Base-by-base conservation (phyloP, 2,329 filamentous ascomycete species). In the Byssochlamys sp. region DNA sequence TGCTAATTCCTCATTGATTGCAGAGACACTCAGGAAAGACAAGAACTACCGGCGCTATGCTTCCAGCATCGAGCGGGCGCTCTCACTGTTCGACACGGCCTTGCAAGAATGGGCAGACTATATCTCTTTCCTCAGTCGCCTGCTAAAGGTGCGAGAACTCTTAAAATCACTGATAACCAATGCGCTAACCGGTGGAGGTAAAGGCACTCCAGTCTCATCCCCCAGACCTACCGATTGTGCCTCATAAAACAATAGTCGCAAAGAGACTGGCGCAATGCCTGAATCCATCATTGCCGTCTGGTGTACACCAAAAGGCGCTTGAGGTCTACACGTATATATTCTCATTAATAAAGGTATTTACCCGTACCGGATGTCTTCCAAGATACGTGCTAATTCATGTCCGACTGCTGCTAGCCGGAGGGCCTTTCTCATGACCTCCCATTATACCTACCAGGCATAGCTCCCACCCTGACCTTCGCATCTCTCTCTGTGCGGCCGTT, bases 101-200 rank as follows among this genome's bases (percentile, higher is more conserved):
- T 80, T 96, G 65, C 91, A 97, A 75, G 94, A 99, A 84, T 99
- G 94, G 94, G 94, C 95, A 53, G 94, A 99, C 76, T 99, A 99
- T 71, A 99, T 99, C 68, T 96, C 92, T 19, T 99, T 97, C 71
- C 78, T 99, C 57, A 95, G 89, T 70, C 85, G 90, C 61, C 80
- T 99, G 53, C 80, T 96, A 61, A 97, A 96, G 84, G 90, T 91
- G 71, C 65, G 69, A 62, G 61, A 59, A 62, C 39, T 1, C 26
- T 27, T 14, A 45, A 53, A 11, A 54, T 19, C 9, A 24, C 29
- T 19, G 14, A 11, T 31, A 26, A 19, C 19, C 31, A 26, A 45
- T 49, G 31, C 9, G 14, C 35, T 55, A 45, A 54, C 25, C 31
- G 4, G 25, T 24, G 19, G 5, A 10, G 33, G 56, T 50, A 9